Evolutionary conservation across 2,329 filamentous ascomycete species (phyloP).

Genomic region (Curvularia sp.): DNA sequence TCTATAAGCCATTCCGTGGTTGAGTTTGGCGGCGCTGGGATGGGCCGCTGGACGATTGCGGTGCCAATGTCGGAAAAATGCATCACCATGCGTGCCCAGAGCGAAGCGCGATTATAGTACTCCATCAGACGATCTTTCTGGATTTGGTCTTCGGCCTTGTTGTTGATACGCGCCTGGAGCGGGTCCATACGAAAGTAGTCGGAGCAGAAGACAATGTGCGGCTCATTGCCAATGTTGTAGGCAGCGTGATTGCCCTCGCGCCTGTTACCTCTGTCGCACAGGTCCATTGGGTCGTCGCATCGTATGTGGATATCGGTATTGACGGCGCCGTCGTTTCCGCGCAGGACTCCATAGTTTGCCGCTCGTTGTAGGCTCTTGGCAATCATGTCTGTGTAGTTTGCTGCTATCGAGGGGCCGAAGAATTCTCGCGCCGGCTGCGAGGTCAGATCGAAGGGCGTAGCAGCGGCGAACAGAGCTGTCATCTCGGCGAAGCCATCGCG

Average conservation of each 20-base stretch:
- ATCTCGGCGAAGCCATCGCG: constrained; percentile 45
- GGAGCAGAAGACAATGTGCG: constrained; percentile 45
- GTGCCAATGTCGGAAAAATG: constrained; percentile 40
- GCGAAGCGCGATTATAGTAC: constrained; percentile 45
- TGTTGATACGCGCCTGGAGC: constrained; percentile 35
- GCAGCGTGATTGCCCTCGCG: constrained; percentile 41
- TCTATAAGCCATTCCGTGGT: constrained; percentile 31
- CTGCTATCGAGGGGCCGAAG: constrained; percentile 33
- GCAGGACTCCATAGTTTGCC: constrained; percentile 37
- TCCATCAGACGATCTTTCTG: constrained; percentile 34
- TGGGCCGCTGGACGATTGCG: constrained; percentile 33
- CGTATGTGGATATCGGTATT: constrained; percentile 45
- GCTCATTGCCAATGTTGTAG: constrained; percentile 48
- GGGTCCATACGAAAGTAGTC: constrained; percentile 39
- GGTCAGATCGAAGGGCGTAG: constrained; percentile 31
- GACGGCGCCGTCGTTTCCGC: constrained; percentile 27
- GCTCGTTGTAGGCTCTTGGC: constrained; percentile 38
- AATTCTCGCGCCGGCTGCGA: constrained; percentile 38
- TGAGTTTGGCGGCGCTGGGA: constrained; percentile 26
- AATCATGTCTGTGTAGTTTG: constrained; percentile 42
- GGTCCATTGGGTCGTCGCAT: constrained; percentile 43
- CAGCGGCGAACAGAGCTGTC: constrained; percentile 38
- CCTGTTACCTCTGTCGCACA: constrained; percentile 36
- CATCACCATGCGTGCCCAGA: constrained; percentile 48
- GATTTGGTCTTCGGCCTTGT: constrained; percentile 31